phyloP scores from a whole-genome alignment of 2,329 filamentous ascomycete species.

The Aspergillus fumigatus region DNA sequence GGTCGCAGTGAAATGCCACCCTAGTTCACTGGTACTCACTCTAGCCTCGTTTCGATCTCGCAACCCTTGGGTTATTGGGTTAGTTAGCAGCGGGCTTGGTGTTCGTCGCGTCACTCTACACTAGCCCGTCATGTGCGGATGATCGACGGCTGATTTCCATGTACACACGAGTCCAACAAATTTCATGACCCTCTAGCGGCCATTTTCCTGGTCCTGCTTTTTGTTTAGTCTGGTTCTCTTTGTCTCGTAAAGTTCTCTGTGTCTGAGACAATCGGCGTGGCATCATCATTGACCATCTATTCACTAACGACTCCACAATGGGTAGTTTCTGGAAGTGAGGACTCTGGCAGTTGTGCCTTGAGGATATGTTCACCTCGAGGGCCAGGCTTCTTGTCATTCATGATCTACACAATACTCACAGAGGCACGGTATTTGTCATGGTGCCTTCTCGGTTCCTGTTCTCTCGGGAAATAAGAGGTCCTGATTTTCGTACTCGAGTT shows the following conservation, averaged over 20 bases:
- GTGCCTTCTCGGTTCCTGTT: not conserved
- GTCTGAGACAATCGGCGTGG: not conserved
- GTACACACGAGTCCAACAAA: not conserved
- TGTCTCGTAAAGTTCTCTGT: not conserved
- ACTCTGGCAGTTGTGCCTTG: not conserved
- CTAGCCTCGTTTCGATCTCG: not conserved
- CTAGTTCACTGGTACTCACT: not conserved
- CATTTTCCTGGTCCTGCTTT: not conserved
- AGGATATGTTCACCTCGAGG: not conserved
- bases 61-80: not conserved
- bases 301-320: not conserved
- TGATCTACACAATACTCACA: not conserved
- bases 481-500: not conserved
- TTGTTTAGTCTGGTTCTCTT: not conserved
- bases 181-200: not conserved
- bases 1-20: not conserved
- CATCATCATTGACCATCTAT: not conserved
- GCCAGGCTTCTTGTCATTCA: not conserved
- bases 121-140: conserved; percentile 2
- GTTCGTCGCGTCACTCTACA: not conserved
- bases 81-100: not conserved
- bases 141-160: conserved; percentile 7
- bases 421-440: not conserved
- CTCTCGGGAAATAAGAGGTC: not conserved
- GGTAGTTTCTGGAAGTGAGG: not conserved